Percentiles rank a stretch among this genome's conserved stretches.
Evolutionary conservation across 306 rosid species (phyloP).

Genomic region (Alnus rubra): DNA sequence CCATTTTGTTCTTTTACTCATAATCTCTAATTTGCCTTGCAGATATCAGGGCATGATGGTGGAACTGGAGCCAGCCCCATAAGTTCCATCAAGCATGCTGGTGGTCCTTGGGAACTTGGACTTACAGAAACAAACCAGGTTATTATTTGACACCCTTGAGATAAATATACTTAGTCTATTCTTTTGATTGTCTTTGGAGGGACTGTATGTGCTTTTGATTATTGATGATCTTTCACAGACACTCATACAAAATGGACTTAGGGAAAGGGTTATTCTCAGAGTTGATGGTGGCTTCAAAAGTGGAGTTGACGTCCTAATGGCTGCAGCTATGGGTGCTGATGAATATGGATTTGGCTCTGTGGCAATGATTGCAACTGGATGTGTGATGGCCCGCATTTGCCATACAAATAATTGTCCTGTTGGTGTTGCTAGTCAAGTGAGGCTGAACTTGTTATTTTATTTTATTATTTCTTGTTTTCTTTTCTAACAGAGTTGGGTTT

Average conservation of each 20-base stretch:
- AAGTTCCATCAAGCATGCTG: slow-evolving; percentile 99
- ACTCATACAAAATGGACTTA: slow-evolving; percentile 80
- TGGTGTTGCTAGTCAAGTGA: slow-evolving; percentile 99
- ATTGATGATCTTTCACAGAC: slow-evolving; percentile 53
- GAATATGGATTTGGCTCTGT: slow-evolving; percentile 96
- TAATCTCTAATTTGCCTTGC: slow-evolving; percentile 26
- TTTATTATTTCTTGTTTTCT: slow-evolving; percentile 20
- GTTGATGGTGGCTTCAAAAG: slow-evolving; percentile 99
- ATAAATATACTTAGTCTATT: slow-evolving; percentile 20
- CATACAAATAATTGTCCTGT: slow-evolving; percentile 98
- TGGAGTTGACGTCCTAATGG: slow-evolving; percentile 96
- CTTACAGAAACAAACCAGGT: slow-evolving; percentile 98
- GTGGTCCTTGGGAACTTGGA: slow-evolving; percentile 99
- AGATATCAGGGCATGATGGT: slow-evolving; percentile 99
- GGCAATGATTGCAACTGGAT: slow-evolving; percentile 97
- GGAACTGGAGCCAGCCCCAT: slow-evolving; percentile 99
- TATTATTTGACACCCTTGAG: slow-evolving; percentile 31
- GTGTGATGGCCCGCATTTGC: slow-evolving; percentile 98
- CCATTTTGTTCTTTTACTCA: neutral
- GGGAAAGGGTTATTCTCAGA: slow-evolving; percentile 97
- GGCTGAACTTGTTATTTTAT: slow-evolving; percentile 18
- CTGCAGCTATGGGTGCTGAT: slow-evolving; percentile 97
- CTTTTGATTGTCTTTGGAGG: slow-evolving; percentile 21
- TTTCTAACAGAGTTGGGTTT: slow-evolving; percentile 18
- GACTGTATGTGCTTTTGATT: slow-evolving; percentile 24